Conservation (phyloP, 805 yeast species). For the Candida taoyuanica region DNA sequence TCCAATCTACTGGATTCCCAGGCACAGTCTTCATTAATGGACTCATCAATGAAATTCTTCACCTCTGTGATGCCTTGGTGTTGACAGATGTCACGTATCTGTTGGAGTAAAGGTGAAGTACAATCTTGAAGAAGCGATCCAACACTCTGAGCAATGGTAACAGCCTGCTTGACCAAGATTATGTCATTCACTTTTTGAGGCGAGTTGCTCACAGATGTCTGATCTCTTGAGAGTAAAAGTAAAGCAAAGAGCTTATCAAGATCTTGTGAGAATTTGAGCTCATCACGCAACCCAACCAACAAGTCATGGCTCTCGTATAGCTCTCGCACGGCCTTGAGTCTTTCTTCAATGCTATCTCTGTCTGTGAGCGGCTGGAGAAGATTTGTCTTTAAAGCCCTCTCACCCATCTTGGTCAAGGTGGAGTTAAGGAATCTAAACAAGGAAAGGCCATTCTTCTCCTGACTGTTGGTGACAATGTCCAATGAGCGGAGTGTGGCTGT, state of each 20-base stretch:
- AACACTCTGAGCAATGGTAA: conserved; percentile 23
- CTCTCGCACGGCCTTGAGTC: conserved; percentile 37
- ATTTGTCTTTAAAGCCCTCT: conserved; percentile 35
- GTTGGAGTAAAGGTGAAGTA: conserved; percentile 21
- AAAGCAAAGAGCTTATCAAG: conserved; percentile 37
- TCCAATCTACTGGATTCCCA: conserved; percentile 39
- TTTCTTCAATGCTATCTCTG: conserved; percentile 29
- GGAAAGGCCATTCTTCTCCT: conserved; percentile 28
- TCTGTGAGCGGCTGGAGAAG: conserved; percentile 46
- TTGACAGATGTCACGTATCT: conserved; percentile 28
- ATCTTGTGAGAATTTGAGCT: conserved; percentile 33
- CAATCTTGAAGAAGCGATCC: conserved; percentile 13
- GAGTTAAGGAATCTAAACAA: conserved; percentile 35
- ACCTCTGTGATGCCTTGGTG: conserved; percentile 25
- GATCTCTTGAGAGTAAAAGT: conserved; percentile 28
- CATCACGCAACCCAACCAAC: conserved; percentile 16
- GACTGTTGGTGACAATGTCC: conserved; percentile 35
- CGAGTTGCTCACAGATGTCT: conserved; percentile 25
- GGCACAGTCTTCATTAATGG: conserved; percentile 38
- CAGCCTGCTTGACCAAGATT: conserved; percentile 35
- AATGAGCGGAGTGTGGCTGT: conserved; percentile 33
- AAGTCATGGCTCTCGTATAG: conserved; percentile 22
- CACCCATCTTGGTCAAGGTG: conserved; percentile 45
- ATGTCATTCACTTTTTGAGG: conserved; percentile 39
- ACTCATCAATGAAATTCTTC: conserved; percentile 25